Conservation (phyloP, 768 basidiomycete species). For the Phylloporus arenicola region DNA sequence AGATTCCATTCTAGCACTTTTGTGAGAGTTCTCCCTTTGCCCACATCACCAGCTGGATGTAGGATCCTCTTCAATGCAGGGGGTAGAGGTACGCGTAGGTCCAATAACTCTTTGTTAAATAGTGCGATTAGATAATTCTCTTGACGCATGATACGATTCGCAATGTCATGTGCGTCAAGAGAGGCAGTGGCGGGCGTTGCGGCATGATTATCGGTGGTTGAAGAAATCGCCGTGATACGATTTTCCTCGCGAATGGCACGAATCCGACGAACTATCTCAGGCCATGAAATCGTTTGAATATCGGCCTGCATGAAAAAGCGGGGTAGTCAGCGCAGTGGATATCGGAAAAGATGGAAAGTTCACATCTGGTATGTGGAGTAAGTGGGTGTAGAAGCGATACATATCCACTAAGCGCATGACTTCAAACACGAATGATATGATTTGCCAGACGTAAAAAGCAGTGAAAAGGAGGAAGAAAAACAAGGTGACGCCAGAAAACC, state of each 20-base stretch:
- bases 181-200: slow-evolving; percentile 73
- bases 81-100: slow-evolving; percentile 81
- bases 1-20: slow-evolving; percentile 96
- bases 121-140: slow-evolving; percentile 98
- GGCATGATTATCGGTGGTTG: slow-evolving; percentile 42
- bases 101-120: slow-evolving; percentile 94
- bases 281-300: slow-evolving; percentile 97
- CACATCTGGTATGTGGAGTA: slow-evolving; percentile 93
- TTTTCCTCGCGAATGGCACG: slow-evolving; percentile 88
- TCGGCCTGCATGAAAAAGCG: slow-evolving; percentile 64
- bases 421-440: slow-evolving; percentile 70
- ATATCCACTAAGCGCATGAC: slow-evolving; percentile 82
- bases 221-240: slow-evolving; percentile 83
- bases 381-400: slow-evolving; percentile 93
- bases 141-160: slow-evolving; percentile 95
- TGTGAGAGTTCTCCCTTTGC: slow-evolving; percentile 77
- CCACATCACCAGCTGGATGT: slow-evolving; percentile 40
- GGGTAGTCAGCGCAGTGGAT: slow-evolving; percentile 9
- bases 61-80: slow-evolving; percentile 47
- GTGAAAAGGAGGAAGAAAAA: slow-evolving; percentile 82
- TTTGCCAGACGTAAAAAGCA: slow-evolving; percentile 87
- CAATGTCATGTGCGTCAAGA: slow-evolving; percentile 96
- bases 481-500: slow-evolving; percentile 79
- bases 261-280: slow-evolving; percentile 87
- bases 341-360: slow-evolving; percentile 18